Base-by-base conservation (phyloP, 768 basidiomycete species). In the Exsudoporus frostii region DNA sequence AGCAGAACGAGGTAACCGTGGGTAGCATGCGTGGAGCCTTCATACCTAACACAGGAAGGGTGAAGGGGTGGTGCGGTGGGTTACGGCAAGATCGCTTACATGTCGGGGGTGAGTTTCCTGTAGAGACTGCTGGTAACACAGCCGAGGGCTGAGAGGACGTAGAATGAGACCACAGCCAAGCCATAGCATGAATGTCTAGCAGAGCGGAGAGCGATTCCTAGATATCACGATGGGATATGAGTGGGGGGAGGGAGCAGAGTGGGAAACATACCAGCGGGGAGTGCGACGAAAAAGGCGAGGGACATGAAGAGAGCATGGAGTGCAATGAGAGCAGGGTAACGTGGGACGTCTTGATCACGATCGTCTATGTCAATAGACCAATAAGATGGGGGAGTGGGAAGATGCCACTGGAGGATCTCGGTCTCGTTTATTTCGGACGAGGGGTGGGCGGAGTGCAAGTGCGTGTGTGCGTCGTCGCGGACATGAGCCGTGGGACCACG, bases 201-300 rank as follows among this genome's bases (percentile, higher is more conserved):
- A 15, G 88, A 85, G 32, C 93, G 84, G 54, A 97, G 76, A 1
- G 84, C 82, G 54, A 96, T 90, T 29, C 82, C 94, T 96, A 64
- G 25, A 39, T 34, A 20, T 40, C 29, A 34, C 14, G 19, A 36
- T 30, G 27, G 22, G 24, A 38, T 30, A 46, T 33, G 29, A 40
- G 36, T 5, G 25, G 22, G 34, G 36, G 6, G 30, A 42, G 13
- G 32, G 25, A 38, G 41, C 48, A 42, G 24, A 42, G 25, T 51
- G 48, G 27, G 30, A 34, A 33, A 67, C 83, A 62, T 66, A 94
- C 93, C 84, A 40, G 85, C 76, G 20, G 94, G 95, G 20, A 97
- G 77, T 13, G 84, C 81, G 14, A 83, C 79, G 63, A 97, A 93
- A 71, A 92, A 96, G 15, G 92, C 92, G 3, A 86, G 66, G 51